Evolutionary conservation across 1,284 basidiomycete species (phyloP).

Genomic region (Rhodotorula sp.): DNA sequence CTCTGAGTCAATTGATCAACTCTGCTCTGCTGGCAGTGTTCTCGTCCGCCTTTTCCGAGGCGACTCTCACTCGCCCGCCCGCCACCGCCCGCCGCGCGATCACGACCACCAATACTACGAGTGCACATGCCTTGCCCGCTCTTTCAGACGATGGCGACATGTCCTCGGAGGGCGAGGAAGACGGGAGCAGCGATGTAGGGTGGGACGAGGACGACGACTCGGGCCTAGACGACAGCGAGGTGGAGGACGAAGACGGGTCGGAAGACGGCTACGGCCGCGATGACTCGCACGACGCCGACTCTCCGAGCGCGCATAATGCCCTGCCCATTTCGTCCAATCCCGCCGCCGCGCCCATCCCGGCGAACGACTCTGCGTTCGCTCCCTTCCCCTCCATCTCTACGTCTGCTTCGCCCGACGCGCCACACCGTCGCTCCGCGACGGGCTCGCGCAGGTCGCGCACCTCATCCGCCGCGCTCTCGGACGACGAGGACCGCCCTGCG

Average conservation of each 20-base stretch:
- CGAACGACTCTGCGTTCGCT: not conserved
- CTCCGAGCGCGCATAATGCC: not conserved
- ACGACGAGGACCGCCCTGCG: slow-evolving; percentile 3
- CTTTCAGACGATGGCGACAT: slow-evolving; percentile 29
- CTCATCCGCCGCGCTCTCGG: slow-evolving; percentile 15
- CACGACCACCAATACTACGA: not conserved
- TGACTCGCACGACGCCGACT: no score
- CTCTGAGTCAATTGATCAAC: no score
- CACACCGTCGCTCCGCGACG: not conserved
- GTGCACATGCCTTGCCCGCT: not conserved
- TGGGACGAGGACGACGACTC: slow-evolving; percentile 45
- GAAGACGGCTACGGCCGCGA: not conserved
- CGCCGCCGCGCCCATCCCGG: not conserved
- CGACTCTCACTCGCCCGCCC: slow-evolving; percentile 11
- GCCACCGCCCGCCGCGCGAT: not conserved
- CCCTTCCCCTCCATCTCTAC: not conserved
- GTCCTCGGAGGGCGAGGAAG: slow-evolving; percentile 23
- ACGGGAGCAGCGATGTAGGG: slow-evolving; percentile 37
- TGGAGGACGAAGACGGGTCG: not conserved
- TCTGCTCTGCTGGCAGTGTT: slow-evolving; percentile 29
- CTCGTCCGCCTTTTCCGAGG: slow-evolving; percentile 42
- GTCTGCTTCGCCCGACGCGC: not conserved
- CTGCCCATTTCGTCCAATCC: not conserved
- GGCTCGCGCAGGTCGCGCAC: slow-evolving; percentile 21
- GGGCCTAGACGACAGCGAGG: slow-evolving; percentile 30